Evolutionary conservation across 2,329 filamentous ascomycete genomes (phyloP).

Genomic region (Exophiala lecanii-corni): DNA sequence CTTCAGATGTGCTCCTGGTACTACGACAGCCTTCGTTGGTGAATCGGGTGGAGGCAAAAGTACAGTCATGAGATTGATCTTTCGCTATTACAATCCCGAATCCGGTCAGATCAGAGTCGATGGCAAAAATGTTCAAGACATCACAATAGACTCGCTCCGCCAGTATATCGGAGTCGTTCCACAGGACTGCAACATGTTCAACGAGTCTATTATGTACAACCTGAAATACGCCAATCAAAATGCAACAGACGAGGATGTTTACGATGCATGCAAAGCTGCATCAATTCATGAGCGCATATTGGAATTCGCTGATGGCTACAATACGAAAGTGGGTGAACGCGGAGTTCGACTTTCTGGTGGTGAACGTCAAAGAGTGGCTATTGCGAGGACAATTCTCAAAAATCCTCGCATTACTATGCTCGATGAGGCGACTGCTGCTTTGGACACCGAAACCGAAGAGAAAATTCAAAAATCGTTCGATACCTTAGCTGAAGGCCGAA

Average conservation of each 20-base stretch:
- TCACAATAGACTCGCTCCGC: slow-evolving; percentile 91
- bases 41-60: slow-evolving; percentile 97
- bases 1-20: slow-evolving; percentile 83
- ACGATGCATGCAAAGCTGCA: slow-evolving; percentile 74
- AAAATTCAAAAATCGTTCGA: slow-evolving; percentile 85
- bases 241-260: slow-evolving; percentile 76
- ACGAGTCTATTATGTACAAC: slow-evolving; percentile 93
- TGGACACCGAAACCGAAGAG: slow-evolving; percentile 89
- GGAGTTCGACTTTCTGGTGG: slow-evolving; percentile 82
- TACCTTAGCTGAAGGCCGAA: slow-evolving; percentile 76
- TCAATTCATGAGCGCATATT: slow-evolving; percentile 92
- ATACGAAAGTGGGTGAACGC: slow-evolving; percentile 86
- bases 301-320: slow-evolving; percentile 79
- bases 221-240: slow-evolving; percentile 79
- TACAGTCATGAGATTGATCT: slow-evolving; percentile 90
- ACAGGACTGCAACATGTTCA: slow-evolving; percentile 93
- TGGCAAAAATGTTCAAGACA: slow-evolving; percentile 72
- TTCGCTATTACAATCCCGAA: slow-evolving; percentile 88
- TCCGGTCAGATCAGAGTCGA: slow-evolving; percentile 80
- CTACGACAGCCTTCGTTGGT: slow-evolving; percentile 91
- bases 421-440: slow-evolving; percentile 85
- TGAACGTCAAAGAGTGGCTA: slow-evolving; percentile 90
- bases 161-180: slow-evolving; percentile 91
- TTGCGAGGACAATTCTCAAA: slow-evolving; percentile 88
- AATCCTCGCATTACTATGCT: slow-evolving; percentile 87